Conservation (phyloP, 495 filamentous ascomycete genomes). For the Penicillium verhagenii region DNA sequence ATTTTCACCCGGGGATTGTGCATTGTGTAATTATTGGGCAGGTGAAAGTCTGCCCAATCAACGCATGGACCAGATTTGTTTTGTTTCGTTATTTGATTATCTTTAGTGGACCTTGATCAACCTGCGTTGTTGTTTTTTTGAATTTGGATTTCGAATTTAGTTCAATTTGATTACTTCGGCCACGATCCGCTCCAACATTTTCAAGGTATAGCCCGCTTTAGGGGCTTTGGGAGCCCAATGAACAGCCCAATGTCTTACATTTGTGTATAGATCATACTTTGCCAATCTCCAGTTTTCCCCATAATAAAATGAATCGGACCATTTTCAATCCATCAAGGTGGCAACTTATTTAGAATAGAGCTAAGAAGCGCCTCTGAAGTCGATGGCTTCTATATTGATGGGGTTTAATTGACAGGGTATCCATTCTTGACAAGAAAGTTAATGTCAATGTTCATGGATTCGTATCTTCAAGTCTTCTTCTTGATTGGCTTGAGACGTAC, state of each 20-base stretch:
- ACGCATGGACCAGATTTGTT: slow-evolving; percentile 21
- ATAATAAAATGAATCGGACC: not conserved
- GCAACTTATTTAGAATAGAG: slow-evolving; percentile 3
- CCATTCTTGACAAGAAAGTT: slow-evolving; percentile 12
- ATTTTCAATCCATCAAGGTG: not conserved
- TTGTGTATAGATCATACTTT: slow-evolving; percentile 6
- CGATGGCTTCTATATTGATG: slow-evolving; percentile 11
- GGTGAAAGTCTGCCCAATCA: slow-evolving; percentile 22
- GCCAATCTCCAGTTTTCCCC: not conserved
- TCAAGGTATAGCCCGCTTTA: slow-evolving; percentile 2
- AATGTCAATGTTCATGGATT: slow-evolving; percentile 11
- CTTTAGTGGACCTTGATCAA: slow-evolving; percentile 10
- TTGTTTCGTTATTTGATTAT: no score
- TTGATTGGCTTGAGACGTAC: slow-evolving; percentile 1
- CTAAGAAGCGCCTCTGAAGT: slow-evolving; percentile 13
- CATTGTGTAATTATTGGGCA: slow-evolving; percentile 9
- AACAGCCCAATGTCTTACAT: slow-evolving; percentile 27
- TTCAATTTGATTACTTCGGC: slow-evolving; percentile 3
- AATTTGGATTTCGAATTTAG: no score
- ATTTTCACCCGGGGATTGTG: not conserved
- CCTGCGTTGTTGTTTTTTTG: not conserved
- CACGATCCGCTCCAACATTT: slow-evolving; percentile 14
- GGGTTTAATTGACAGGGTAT: slow-evolving; percentile 12
- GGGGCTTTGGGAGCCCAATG: slow-evolving; percentile 25
- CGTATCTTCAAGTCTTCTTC: not conserved